phyloP scores from a whole-genome alignment of 2,329 filamentous ascomycete species.

The Lojkania enalia region DNA sequence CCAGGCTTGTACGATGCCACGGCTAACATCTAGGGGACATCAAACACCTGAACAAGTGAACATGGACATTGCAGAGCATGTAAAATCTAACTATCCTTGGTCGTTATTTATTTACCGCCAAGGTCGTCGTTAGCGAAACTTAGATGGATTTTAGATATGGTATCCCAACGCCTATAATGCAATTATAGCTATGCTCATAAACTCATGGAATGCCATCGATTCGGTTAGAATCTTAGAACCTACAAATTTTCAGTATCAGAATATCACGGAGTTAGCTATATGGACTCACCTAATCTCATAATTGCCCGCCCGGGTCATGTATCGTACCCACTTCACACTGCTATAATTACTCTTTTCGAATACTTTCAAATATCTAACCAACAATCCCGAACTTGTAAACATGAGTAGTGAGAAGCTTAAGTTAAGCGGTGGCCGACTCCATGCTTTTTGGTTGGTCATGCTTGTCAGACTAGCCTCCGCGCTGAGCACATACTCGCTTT shows the following conservation, averaged over 20 bases:
- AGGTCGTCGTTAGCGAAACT: too few species aligned
- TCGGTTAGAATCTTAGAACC: background rate
- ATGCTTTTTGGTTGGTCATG: conserved; percentile 98
- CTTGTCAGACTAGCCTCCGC: conserved; percentile 91
- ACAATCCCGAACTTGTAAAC: conserved; percentile 92
- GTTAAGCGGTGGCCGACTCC: conserved; percentile 90
- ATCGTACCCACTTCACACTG: conserved; percentile 98
- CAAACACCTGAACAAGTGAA: too few species aligned
- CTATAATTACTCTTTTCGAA: conserved; percentile 99
- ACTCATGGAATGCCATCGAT: background rate
- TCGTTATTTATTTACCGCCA: too few species aligned
- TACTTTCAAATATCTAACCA: conserved; percentile 95
- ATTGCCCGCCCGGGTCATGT: conserved; percentile 97
- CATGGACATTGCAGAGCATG: too few species aligned
- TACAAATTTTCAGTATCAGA: background rate
- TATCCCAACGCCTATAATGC: background rate
- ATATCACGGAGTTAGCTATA: background rate
- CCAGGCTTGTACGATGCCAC: too few species aligned
- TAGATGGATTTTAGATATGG: too few species aligned
- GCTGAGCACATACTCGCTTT: conserved; percentile 92
- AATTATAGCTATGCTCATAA: background rate
- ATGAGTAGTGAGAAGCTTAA: conserved; percentile 93
- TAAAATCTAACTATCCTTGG: too few species aligned
- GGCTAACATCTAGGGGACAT: too few species aligned
- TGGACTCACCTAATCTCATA: conserved; percentile 82